These are phyloP conservation scores for Aspergillus vadensis DNA, from an alignment of 2,329 filamentous ascomycete genomes.

Conservation along the genomic window DNA sequence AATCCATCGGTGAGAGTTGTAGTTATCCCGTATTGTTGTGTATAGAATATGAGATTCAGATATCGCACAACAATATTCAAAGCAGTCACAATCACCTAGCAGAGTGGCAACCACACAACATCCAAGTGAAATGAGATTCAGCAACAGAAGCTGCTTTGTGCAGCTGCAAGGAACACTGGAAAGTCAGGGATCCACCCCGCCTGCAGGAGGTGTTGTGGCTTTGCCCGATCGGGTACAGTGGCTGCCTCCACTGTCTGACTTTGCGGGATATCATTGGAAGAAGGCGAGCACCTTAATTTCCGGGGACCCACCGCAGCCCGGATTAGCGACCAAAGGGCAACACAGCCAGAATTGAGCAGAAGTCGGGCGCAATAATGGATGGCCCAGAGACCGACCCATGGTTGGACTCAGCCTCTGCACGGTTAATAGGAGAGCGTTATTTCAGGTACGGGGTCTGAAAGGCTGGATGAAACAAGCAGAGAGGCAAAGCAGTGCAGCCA, in stretches of 20 bases:
- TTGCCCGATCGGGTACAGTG: background rate
- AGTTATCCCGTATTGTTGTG: too few species aligned
- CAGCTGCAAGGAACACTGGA: conserved; percentile 7
- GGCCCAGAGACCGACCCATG: background rate
- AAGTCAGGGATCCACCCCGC: background rate
- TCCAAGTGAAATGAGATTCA: too few species aligned
- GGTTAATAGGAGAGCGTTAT: background rate
- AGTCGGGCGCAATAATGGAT: background rate
- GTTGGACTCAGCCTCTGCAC: background rate
- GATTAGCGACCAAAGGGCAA: background rate
- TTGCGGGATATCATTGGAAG: background rate
- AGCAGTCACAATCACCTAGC: too few species aligned
- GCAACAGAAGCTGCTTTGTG: background rate
- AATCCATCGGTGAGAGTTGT: too few species aligned
- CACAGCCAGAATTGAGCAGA: background rate
- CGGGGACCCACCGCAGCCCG: background rate
- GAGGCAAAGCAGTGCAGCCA: too few species aligned
- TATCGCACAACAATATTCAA: too few species aligned
- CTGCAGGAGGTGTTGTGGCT: background rate
- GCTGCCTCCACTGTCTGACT: conserved; percentile 2
- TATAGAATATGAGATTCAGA: too few species aligned
- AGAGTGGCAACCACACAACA: background rate
- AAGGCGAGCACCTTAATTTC: conserved; percentile 7
- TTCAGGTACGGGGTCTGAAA: conserved; percentile 1
- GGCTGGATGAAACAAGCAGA: background rate